These are phyloP conservation scores for Stevia rebaudiana DNA, from an alignment of 140 eudicot species.

Conservation along the genomic window DNA sequence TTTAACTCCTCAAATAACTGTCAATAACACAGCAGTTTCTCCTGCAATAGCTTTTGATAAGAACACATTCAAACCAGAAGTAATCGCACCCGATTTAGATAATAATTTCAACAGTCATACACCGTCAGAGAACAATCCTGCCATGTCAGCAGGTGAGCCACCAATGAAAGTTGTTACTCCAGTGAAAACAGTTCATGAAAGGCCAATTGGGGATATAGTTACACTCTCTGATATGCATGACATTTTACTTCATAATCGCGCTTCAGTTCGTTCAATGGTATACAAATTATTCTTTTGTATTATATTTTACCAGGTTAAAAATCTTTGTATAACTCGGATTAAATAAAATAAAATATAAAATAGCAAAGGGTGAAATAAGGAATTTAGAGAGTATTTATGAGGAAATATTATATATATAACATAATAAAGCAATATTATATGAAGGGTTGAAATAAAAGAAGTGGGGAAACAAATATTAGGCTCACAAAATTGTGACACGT, in stretches of 20 bases:
- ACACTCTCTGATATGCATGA: slow-evolving; percentile 45
- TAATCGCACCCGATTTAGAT: slow-evolving; percentile 7
- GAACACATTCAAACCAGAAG: slow-evolving; percentile 5
- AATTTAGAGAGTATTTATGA: too few relatives aligned
- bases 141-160: slow-evolving; percentile 16
- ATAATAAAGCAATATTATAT: too few relatives aligned
- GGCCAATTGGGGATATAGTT: slow-evolving; percentile 33
- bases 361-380: too few relatives aligned
- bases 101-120: slow-evolving; percentile 8
- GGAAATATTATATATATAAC: too few relatives aligned
- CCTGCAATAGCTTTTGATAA: slow-evolving; percentile 11
- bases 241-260: slow-evolving; percentile 36
- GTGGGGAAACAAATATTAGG: too few relatives aligned
- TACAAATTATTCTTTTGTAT: not conserved
- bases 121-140: slow-evolving; percentile 18
- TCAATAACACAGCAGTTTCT: not conserved
- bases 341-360: too few relatives aligned
- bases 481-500: too few relatives aligned
- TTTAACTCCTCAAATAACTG: slow-evolving; percentile 13
- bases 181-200: slow-evolving; percentile 11
- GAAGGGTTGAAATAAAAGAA: too few relatives aligned
- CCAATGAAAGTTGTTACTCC: slow-evolving; percentile 17
- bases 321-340: too few relatives aligned
- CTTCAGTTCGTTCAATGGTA: slow-evolving; percentile 42
- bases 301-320: not conserved